Percentiles rank a stretch among this genome's conserved stretches.
Evolutionary conservation across 1,284 basidiomycete genomes (phyloP).

Genomic region (Tetrapyrgos nigripes): DNA sequence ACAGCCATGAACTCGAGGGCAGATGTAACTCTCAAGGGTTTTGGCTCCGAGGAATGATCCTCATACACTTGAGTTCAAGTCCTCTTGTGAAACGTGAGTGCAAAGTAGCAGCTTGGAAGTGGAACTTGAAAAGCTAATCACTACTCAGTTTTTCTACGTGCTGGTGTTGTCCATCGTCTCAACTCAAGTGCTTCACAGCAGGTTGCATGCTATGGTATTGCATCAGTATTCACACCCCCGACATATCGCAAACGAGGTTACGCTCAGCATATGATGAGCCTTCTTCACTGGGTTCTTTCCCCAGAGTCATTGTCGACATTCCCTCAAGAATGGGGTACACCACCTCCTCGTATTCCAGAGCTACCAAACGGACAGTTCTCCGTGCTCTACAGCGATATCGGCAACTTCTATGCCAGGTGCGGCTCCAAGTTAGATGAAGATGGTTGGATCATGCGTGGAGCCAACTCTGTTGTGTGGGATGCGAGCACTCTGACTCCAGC

Average conservation of each 20-base stretch:
- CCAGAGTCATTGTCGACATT: conserved; percentile 25
- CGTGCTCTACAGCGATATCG: conserved; percentile 70
- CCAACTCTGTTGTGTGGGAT: conserved; percentile 53
- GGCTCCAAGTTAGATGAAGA: conserved; percentile 41
- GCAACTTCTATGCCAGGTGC: conserved; percentile 57
- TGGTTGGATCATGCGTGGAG: conserved; percentile 56
- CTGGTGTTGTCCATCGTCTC: conserved; percentile 28
- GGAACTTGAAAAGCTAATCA: neutral
- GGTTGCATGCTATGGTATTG: conserved; percentile 33
- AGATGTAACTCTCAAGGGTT: conserved; percentile 40
- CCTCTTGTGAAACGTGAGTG: conserved; percentile 50
- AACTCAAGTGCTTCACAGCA: neutral
- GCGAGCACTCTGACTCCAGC: conserved; percentile 17
- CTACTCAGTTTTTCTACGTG: conserved; percentile 18
- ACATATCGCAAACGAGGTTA: conserved; percentile 54
- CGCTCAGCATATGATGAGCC: conserved; percentile 41
- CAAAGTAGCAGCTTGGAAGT: neutral
- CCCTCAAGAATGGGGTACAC: conserved; percentile 41
- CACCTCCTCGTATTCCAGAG: conserved; percentile 34
- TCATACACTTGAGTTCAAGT: conserved; percentile 45
- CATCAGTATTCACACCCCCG: conserved; percentile 55
- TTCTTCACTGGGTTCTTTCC: neutral
- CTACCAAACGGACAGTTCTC: conserved; percentile 50
- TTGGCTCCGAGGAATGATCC: conserved; percentile 47
- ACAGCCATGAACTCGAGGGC: neutral